Evolutionary conservation across 2,329 filamentous ascomycete species (phyloP), one percentile per base, ranked within the genome.

Genomic region (Coleophoma eucalyptorum): DNA sequence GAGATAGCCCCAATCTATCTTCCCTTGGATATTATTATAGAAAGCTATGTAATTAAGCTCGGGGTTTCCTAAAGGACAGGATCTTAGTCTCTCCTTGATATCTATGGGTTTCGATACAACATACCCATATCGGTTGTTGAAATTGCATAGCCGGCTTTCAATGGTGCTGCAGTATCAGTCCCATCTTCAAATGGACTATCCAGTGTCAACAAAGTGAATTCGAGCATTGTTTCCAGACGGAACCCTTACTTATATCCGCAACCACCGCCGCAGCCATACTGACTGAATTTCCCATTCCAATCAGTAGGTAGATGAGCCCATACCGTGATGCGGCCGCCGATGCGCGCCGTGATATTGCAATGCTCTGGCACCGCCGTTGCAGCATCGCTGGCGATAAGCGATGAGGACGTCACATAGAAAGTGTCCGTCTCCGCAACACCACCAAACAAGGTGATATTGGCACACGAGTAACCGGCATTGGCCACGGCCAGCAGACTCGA

Each of bases 231-330:
- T 3, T 7, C 26, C 6, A 3, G 26, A 26, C 2, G 10, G 26
- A 26, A 26, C 26, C 2, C 26, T 26, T 26, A 26, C 26, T 46
- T 46, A 19, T 46, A 46, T 12, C 43, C 43, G 13, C 43, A 46
- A n/a, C 43, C 43, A 32, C 43, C 43, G 15, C 43, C 43, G 33
- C 43, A 46, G 6, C 43, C 43, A 32, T 46, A 46, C 26, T 46
- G 43, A 46, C 43, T 46, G n/a, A 46, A 46, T 10, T 13, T 31
- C 6, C 43, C 43, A 34, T 46, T 46, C 43, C 43, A 46, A 15
- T 46, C 26, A 4, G 43, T 46, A 15, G 43, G 43, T 7, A 46
- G 33, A 16, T 46, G 26, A 2, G 43, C 43, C 43, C 43, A 46
- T 5, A 46, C 15, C n/a, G 21, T 33, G 19, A 46, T 46, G 3